A percentile compares a stretch with the other conserved stretches of the same genome.
Evolutionary conservation across 805 yeast species (phyloP).

Genomic region (Hanseniaspora valbyensis): DNA sequence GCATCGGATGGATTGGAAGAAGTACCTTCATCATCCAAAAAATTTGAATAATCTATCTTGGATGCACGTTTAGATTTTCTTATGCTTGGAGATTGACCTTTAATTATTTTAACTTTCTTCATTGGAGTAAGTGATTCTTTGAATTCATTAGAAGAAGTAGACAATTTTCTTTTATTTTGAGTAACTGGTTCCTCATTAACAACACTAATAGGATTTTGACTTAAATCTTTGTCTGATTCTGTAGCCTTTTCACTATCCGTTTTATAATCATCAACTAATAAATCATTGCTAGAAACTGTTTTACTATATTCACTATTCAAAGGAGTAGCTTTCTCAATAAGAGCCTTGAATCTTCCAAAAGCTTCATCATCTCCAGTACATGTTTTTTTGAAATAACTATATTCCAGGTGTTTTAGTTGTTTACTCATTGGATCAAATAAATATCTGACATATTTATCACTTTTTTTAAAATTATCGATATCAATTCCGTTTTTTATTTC

Average conservation of each 20-base stretch:
- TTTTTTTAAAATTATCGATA: neutral
- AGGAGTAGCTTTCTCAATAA: neutral
- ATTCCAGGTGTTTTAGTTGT: neutral
- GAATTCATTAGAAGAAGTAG: too few relatives aligned
- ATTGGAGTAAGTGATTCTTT: too few relatives aligned
- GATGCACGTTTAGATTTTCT: too few relatives aligned
- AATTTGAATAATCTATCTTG: neutral
- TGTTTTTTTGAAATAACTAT: neutral
- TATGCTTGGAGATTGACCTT: too few relatives aligned
- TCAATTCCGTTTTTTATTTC: neutral
- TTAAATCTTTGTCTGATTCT: too few relatives aligned
- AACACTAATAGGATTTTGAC: too few relatives aligned
- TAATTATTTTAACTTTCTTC: too few relatives aligned
- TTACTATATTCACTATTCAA: neutral
- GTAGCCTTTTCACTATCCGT: too few relatives aligned
- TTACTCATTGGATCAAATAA: neutral
- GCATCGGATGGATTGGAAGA: neutral
- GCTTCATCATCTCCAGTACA: neutral
- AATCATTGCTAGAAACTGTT: too few relatives aligned
- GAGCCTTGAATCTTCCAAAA: neutral
- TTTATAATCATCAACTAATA: too few relatives aligned
- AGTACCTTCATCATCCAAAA: neutral
- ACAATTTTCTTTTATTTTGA: too few relatives aligned
- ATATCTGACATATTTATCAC: neutral
- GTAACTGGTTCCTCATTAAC: too few relatives aligned